Percentiles rank a stretch among this genome's conserved stretches.
Evolutionary conservation across 352 stramenopile genomes (phyloP).

Genomic region (Globisporangium echinulatum): DNA sequence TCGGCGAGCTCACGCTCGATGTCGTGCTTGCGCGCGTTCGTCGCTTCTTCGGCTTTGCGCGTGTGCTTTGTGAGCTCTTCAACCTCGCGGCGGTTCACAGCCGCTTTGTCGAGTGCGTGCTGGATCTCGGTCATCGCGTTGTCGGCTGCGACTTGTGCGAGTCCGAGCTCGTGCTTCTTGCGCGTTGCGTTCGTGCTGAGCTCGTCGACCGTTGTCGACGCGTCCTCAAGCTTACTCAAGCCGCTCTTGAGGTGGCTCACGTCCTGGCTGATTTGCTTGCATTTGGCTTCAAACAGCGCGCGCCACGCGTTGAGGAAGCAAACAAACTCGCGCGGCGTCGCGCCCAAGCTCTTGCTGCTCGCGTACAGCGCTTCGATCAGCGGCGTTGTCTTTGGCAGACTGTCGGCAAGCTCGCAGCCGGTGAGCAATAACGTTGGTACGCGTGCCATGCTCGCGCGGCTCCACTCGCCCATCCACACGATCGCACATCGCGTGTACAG

Average conservation of each 20-base stretch:
- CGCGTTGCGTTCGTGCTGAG: constrained; percentile 80
- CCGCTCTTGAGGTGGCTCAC: constrained; percentile 87
- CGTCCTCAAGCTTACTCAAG: constrained; percentile 89
- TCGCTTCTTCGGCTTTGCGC: constrained; percentile 86
- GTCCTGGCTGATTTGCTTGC: constrained; percentile 80
- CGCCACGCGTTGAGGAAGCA: constrained; percentile 82
- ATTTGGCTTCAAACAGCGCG: constrained; percentile 67
- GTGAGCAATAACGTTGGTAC: constrained; percentile 70
- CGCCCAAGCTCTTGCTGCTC: constrained; percentile 58
- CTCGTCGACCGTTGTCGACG: constrained; percentile 87
- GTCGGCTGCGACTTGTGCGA: constrained; percentile 87
- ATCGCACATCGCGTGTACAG: constrained; percentile 90
- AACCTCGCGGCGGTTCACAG: constrained; percentile 85
- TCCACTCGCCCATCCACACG: constrained; percentile 93
- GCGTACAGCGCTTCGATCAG: constrained; percentile 59
- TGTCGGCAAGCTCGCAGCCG: constrained; percentile 52
- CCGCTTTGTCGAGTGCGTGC: constrained; percentile 86
- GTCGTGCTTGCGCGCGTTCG: constrained; percentile 82
- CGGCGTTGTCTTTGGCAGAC: constrained; percentile 43
- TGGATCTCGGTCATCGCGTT: constrained; percentile 95
- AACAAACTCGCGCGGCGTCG: constrained; percentile 82
- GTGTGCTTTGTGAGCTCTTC: constrained; percentile 90
- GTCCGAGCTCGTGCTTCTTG: constrained; percentile 87
- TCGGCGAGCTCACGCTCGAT: constrained; percentile 91
- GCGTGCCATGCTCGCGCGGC: constrained; percentile 50